These are phyloP conservation scores for Strigomonas culicis DNA, from an alignment of 208 protist genomes.

Conservation along the genomic window DNA sequence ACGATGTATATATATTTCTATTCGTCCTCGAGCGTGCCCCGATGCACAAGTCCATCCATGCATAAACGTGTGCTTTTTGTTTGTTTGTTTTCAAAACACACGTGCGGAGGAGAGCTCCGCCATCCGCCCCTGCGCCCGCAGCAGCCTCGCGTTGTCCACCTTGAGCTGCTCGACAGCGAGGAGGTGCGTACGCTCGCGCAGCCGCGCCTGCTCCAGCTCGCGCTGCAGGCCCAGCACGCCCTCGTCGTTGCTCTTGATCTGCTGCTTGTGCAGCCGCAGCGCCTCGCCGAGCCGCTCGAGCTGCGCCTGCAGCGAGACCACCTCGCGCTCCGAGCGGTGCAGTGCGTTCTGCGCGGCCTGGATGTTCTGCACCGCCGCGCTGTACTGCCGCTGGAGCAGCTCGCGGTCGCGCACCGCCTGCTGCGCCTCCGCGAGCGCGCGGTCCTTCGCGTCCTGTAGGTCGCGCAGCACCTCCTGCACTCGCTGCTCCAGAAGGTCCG, in stretches of 20 bases:
- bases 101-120: conserved; percentile 24
- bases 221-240: conserved; percentile 34
- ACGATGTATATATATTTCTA: too few relatives aligned
- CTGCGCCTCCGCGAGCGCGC: conserved; percentile 27
- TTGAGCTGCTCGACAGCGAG: conserved; percentile 54
- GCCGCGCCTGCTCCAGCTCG: conserved; percentile 35
- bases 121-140: conserved; percentile 37
- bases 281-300: conserved; percentile 44
- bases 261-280: conserved; percentile 50
- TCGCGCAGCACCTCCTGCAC: conserved; percentile 27
- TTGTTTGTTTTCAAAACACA: conserved; percentile 2
- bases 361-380: conserved; percentile 22
- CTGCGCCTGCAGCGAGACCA: conserved; percentile 28
- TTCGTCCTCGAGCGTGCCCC: too few relatives aligned
- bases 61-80: too few relatives aligned
- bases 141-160: conserved; percentile 45
- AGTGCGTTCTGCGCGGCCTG: conserved; percentile 20
- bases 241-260: conserved; percentile 33
- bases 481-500: conserved; percentile 19
- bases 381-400: conserved; percentile 19
- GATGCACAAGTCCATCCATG: too few relatives aligned
- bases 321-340: conserved; percentile 27
- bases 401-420: conserved; percentile 27
- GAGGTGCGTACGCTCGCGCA: conserved; percentile 35
- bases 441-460: conserved; percentile 21